These are phyloP conservation scores for Claviceps pazoutovae DNA, from an alignment of 2,329 filamentous ascomycete species.

Conservation along the genomic window DNA sequence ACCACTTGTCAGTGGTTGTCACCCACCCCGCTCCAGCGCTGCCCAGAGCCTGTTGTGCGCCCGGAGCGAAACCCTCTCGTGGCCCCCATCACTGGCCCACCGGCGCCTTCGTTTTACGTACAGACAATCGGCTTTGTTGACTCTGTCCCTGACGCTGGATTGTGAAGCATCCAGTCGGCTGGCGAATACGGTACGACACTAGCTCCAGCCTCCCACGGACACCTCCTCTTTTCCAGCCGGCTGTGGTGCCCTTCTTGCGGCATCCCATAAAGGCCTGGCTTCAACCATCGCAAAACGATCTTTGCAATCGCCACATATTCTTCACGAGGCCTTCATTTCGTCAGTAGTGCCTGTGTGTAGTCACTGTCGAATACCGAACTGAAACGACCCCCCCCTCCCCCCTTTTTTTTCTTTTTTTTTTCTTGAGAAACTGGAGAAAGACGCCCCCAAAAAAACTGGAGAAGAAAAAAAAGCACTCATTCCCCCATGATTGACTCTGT, in stretches of 20 bases:
- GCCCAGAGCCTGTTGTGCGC: conserved; percentile 5
- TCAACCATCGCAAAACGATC: conserved; percentile 12
- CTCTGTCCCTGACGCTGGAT: background rate
- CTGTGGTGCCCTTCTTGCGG: conserved; percentile 8
- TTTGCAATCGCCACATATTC: background rate
- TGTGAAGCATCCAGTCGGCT: background rate
- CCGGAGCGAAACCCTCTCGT: conserved; percentile 5
- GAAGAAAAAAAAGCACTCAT: background rate
- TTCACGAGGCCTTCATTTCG: background rate
- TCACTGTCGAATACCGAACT: no score
- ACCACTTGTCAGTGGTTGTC: background rate
- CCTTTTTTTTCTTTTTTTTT: background rate
- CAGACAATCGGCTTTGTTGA: conserved; percentile 10
- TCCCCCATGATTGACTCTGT: background rate
- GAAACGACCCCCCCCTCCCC: background rate
- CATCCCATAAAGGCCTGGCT: conserved; percentile 11
- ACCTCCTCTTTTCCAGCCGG: conserved; percentile 7
- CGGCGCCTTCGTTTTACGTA: conserved; percentile 22
- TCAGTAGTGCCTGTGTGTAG: background rate
- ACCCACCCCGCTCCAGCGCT: conserved; percentile 1
- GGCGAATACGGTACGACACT: conserved; percentile 5
- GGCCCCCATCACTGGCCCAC: conserved; percentile 16
- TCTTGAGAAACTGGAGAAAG: no score
- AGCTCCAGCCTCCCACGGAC: background rate
- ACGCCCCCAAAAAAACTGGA: background rate